Evolutionary conservation across 768 basidiomycete genomes (phyloP), one percentile per base, ranked within the genome.

Genomic region (Pulveroboletus sp.): DNA sequence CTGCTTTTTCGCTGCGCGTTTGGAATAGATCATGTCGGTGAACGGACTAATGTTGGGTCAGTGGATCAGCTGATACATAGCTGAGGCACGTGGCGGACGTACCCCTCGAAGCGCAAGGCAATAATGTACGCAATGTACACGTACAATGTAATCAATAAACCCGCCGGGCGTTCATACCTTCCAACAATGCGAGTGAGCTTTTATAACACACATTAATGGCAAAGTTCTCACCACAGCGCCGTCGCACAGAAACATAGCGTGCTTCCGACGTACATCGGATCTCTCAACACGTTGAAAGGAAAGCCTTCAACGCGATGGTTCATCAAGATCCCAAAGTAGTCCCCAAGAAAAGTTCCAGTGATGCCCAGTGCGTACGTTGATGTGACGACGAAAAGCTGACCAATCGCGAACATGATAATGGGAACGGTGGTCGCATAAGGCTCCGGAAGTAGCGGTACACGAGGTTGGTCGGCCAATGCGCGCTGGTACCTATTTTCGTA

Each of bases 81-180:
- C 38, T 32, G n/a, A n/a, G n/a, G n/a, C n/a, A n/a, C n/a, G n/a
- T 29, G 1, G 4, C 43, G 13, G 7, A 74, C 89, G 39, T 62
- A 95, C 91, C 94, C 93, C 74, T 99, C 95, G 64, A 79, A 97
- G 23, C 76, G 78, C 42, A 97, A 75, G 3, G 95, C 95, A 49
- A 95, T 75, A 42, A 79, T 47, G 66, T 99, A 99, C 36, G 87
- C 82, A 45, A 91, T 67, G 67, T 89, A 90, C 21, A 97, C 91
- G 64, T 90, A 88, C 37, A 78, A 52, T 2, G 90, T 82, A 62
- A 99, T 75, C 47, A 90, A 55, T 20, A 99, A 62, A 1, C 95
- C 95, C 3, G 83, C 87, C 2, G 93, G 94, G 20, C 85, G 78
- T 64, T 90, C 89, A 61, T 84, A 88, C 90, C 90, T 92, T 20